Conservation (phyloP, 179 eudicot genomes). For the Gypsophila paniculata region DNA sequence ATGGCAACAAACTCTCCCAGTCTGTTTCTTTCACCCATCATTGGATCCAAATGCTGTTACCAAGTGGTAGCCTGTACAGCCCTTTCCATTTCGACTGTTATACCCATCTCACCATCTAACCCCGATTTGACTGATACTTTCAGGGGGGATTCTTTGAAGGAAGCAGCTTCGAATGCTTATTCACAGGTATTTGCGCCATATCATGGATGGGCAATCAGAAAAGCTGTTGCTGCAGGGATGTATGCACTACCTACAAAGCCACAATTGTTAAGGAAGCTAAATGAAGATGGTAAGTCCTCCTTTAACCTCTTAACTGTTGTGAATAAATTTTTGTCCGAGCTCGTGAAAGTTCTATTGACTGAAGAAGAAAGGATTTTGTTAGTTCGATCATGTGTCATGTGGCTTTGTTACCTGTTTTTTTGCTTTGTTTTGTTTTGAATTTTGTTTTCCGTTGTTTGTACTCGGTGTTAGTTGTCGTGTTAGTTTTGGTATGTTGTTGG, state of each 20-base stretch:
- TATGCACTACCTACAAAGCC: conserved; percentile 80
- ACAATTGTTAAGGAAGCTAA: conserved; percentile 65
- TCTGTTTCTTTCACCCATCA: no score
- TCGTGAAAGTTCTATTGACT: neutral
- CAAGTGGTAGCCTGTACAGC: no score
- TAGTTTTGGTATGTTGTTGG: no score
- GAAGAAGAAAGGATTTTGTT: neutral
- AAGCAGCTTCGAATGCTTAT: conserved; percentile 82
- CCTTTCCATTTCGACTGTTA: neutral
- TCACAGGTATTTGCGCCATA: conserved; percentile 83
- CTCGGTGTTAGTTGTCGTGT: no score
- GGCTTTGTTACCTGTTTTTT: no score
- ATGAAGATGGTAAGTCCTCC: conserved; percentile 75
- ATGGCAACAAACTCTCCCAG: neutral
- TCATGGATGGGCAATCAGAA: conserved; percentile 95
- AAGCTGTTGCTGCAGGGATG: conserved; percentile 96
- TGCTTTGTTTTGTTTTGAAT: no score
- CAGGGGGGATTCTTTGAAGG: conserved; percentile 70
- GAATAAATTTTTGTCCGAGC: neutral
- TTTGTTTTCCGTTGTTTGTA: no score
- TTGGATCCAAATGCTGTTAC: no score
- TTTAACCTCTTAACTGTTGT: neutral
- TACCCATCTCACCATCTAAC: neutral
- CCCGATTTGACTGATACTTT: neutral
- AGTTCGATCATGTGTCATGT: neutral